Evolutionary conservation across 106 monocot species (phyloP).

Genomic region (Dendrobium huoshanense): DNA sequence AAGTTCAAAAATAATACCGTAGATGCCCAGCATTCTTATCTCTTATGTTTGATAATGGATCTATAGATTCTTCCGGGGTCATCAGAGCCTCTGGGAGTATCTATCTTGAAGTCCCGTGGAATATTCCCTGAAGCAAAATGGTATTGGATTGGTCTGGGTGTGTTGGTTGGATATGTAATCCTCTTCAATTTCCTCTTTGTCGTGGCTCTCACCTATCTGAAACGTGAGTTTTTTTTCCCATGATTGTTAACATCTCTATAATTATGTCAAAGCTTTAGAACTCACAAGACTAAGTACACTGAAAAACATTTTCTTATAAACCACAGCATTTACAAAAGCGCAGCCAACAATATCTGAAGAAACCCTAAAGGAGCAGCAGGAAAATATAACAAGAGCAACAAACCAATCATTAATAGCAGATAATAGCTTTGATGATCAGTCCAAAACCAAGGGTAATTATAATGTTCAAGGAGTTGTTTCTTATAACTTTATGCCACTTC

Average conservation of each 20-base stretch:
- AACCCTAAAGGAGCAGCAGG: slow-evolving; percentile 17
- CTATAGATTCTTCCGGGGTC: slow-evolving; percentile 11
- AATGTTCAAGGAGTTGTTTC: neutral
- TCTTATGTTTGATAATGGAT: neutral
- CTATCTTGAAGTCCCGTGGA: slow-evolving; percentile 21
- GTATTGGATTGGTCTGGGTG: slow-evolving; percentile 36
- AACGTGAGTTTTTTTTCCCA: slow-evolving; percentile 14
- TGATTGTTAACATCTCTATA: neutral
- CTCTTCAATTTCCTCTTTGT: slow-evolving; percentile 25
- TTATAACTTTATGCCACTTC: neutral
- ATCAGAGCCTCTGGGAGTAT: slow-evolving; percentile 15
- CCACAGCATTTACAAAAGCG: slow-evolving; percentile 20
- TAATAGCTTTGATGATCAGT: neutral
- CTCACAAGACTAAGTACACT: neutral
- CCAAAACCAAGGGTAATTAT: slow-evolving; percentile 6
- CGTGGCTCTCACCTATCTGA: slow-evolving; percentile 23
- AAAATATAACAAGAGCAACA: slow-evolving; percentile 15
- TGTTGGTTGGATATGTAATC: slow-evolving; percentile 24
- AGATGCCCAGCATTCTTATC: neutral
- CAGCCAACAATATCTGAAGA: slow-evolving; percentile 27
- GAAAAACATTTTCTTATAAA: neutral
- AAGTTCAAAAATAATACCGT: neutral
- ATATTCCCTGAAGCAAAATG: slow-evolving; percentile 41
- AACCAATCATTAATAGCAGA: slow-evolving; percentile 11
- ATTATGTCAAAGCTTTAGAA: neutral